phyloP scores from a whole-genome alignment of 2,329 filamentous ascomycete genomes.

The Aspergillus sp. region DNA sequence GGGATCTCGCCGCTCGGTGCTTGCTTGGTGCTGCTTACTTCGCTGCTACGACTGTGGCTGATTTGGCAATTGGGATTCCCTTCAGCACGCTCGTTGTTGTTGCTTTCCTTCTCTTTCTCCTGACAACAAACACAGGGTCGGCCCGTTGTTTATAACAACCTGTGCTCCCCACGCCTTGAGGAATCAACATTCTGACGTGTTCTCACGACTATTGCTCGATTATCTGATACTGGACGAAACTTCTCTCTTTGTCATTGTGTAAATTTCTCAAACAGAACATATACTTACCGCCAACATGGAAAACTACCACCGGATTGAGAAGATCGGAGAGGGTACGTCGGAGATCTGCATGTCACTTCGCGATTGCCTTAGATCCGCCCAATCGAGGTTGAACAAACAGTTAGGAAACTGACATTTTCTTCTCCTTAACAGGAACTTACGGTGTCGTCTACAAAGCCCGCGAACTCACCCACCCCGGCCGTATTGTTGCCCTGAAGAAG shows the following conservation, averaged over 20 bases:
- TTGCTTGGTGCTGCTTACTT: slow-evolving; percentile 1
- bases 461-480: slow-evolving; percentile 72
- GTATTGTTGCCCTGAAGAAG: slow-evolving; percentile 90
- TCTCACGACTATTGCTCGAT: background rate
- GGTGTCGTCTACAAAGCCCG: slow-evolving; percentile 93
- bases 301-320: slow-evolving; percentile 94
- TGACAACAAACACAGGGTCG: slow-evolving; percentile 13
- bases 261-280: background rate
- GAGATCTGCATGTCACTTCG: slow-evolving; percentile 1
- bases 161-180: slow-evolving; percentile 5
- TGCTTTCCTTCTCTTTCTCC: slow-evolving; percentile 11
- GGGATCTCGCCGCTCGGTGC: slow-evolving; percentile 1
- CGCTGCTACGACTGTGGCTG: background rate
- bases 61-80: slow-evolving; percentile 5
- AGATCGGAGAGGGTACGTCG: slow-evolving; percentile 80
- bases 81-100: slow-evolving; percentile 7
- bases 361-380: slow-evolving; percentile 1
- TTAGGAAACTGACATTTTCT: background rate
- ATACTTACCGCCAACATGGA: slow-evolving; percentile 55
- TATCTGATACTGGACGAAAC: background rate
- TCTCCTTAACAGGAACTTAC: slow-evolving; percentile 63
- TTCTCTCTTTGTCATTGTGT: slow-evolving; percentile 3
- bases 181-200: slow-evolving; percentile 1
- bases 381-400: background rate
- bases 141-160: slow-evolving; percentile 2